phyloP scores from a whole-genome alignment of 306 rosid genomes.

The Vachellia pachyceras region DNA sequence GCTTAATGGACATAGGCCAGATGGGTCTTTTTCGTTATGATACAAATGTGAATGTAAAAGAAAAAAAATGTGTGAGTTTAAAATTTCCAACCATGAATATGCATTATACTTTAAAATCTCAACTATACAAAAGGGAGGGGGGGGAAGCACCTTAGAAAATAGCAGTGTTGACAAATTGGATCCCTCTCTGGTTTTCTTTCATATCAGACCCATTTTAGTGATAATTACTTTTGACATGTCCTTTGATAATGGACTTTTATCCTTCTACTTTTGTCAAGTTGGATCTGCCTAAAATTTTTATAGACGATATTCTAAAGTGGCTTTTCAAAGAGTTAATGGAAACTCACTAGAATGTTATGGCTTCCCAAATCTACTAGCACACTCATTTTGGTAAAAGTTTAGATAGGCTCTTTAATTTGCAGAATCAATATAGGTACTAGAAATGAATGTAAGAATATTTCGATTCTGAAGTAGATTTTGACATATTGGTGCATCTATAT shows the following conservation, averaged over 20 bases:
- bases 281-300: background rate
- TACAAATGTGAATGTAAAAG: background rate
- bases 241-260: background rate
- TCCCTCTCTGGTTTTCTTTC: background rate
- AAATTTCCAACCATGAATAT: too few species aligned
- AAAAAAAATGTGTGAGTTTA: background rate
- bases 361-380: background rate
- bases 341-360: background rate
- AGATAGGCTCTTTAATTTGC: background rate
- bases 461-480: background rate
- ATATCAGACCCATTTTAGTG: background rate
- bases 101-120: constrained; percentile 1
- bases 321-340: background rate
- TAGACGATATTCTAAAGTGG: background rate
- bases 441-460: background rate
- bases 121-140: background rate
- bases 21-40: background rate
- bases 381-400: background rate
- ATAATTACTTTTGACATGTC: background rate
- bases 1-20: too few species aligned
- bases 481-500: constrained; percentile 11
- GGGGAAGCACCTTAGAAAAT: background rate
- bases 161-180: background rate
- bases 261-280: background rate
- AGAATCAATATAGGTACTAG: background rate